Evolutionary conservation across 495 filamentous ascomycete genomes (phyloP).

Genomic region (Penicillium cataractarum): DNA sequence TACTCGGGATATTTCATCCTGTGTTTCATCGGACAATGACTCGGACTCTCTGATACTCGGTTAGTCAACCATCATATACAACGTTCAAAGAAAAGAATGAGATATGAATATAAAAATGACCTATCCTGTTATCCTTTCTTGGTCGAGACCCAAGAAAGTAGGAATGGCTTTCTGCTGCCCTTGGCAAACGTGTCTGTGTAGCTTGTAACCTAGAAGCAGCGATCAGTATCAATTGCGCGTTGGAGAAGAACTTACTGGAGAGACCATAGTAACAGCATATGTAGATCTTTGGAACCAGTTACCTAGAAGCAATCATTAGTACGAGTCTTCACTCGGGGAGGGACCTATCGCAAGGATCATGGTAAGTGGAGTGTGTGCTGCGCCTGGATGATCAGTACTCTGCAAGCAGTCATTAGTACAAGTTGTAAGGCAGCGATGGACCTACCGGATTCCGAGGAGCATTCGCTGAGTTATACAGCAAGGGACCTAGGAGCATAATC

Average conservation of each 20-base stretch:
- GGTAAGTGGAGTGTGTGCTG: neutral
- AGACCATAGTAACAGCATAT: neutral
- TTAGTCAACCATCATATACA: neutral
- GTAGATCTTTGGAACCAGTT: neutral
- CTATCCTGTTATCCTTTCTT: neutral
- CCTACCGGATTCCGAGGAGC: neutral
- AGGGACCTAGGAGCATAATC: neutral
- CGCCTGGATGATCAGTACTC: neutral
- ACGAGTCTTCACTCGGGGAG: neutral
- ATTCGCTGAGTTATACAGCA: too few relatives aligned
- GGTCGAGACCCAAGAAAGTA: neutral
- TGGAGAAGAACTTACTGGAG: neutral
- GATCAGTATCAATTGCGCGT: neutral
- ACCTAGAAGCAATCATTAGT: neutral
- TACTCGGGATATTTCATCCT: neutral
- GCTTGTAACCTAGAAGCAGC: neutral
- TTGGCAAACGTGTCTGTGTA: neutral
- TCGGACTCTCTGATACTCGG: neutral
- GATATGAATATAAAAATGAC: neutral
- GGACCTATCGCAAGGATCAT: neutral
- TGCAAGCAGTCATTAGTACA: neutral
- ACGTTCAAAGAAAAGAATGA: neutral
- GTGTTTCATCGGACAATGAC: slow-evolving; percentile 7
- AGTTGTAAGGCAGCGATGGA: neutral
- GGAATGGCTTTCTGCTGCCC: neutral